phyloP scores from a whole-genome alignment of 768 basidiomycete species.

The Crepidotus variabilis region DNA sequence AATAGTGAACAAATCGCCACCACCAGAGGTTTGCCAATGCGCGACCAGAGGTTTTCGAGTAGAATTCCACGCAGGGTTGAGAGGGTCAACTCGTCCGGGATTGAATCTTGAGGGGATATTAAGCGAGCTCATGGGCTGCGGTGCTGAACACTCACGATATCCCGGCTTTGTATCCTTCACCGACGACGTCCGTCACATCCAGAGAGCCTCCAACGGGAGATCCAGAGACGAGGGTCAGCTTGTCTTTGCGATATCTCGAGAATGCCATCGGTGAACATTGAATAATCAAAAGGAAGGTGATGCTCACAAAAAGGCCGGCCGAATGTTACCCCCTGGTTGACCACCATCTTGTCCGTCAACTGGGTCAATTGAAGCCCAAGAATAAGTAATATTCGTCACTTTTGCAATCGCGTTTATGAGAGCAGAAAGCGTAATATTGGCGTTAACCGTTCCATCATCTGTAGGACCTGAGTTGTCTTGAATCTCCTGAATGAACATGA shows the following conservation, averaged over 20 bases:
- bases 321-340: constrained; percentile 59
- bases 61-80: constrained; percentile 47
- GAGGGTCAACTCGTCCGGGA: constrained; percentile 60
- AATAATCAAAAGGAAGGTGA: background rate
- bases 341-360: constrained; percentile 53
- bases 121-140: background rate
- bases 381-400: too few relatives aligned
- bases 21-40: constrained; percentile 44
- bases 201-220: constrained; percentile 45
- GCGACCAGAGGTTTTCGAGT: constrained; percentile 61
- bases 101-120: constrained; percentile 40
- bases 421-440: too few relatives aligned
- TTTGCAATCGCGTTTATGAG: too few relatives aligned
- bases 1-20: constrained; percentile 49
- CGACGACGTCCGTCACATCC: constrained; percentile 35
- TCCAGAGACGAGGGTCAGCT: constrained; percentile 41
- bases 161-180: constrained; percentile 26
- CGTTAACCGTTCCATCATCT: too few relatives aligned
- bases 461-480: too few relatives aligned
- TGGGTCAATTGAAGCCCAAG: background rate
- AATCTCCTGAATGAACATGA: too few relatives aligned
- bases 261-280: background rate
- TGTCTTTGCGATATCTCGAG: constrained; percentile 45
- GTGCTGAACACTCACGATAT: constrained; percentile 34
- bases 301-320: constrained; percentile 50